Evolutionary conservation across 2,329 filamentous ascomycete species (phyloP).

Genomic region (Corynespora cassiicola): DNA sequence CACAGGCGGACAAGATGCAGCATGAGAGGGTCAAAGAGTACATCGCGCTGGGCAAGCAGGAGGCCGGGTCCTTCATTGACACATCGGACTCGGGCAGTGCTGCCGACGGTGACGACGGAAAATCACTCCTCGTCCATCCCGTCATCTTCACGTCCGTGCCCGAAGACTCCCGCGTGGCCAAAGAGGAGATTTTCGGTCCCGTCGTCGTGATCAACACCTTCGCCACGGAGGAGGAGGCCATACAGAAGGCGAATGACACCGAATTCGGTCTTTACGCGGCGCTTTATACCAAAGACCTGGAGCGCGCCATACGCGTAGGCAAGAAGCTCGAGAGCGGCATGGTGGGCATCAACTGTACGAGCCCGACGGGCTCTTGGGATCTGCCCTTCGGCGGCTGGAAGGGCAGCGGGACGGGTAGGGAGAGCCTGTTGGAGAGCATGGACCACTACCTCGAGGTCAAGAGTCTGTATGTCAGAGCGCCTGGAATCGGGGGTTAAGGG

Average conservation of each 20-base stretch:
- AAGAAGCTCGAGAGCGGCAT: slow-evolving; percentile 45
- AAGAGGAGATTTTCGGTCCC: slow-evolving; percentile 48
- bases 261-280: slow-evolving; percentile 47
- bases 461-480: slow-evolving; percentile 25
- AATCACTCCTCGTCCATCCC: slow-evolving; percentile 55
- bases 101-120: slow-evolving; percentile 20
- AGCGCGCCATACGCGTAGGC: slow-evolving; percentile 39
- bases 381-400: slow-evolving; percentile 36
- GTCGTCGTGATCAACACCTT: slow-evolving; percentile 47
- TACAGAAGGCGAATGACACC: slow-evolving; percentile 45
- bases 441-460: slow-evolving; percentile 34
- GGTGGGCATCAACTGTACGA: slow-evolving; percentile 46
- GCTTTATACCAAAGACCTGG: slow-evolving; percentile 42
- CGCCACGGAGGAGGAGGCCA: slow-evolving; percentile 41
- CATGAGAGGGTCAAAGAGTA: slow-evolving; percentile 28
- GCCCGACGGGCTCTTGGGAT: slow-evolving; percentile 29
- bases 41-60: slow-evolving; percentile 48
- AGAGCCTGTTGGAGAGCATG: slow-evolving; percentile 34
- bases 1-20: slow-evolving; percentile 31
- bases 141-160: slow-evolving; percentile 55
- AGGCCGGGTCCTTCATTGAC: slow-evolving; percentile 44
- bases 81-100: no score
- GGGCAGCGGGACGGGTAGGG: slow-evolving; percentile 30
- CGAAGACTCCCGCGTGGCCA: slow-evolving; percentile 45
- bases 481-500: slow-evolving; percentile 15